Percentiles rank a stretch among this genome's conserved stretches.
These are phyloP conservation scores for Lophiostoma macrostomum DNA, from an alignment of 495 filamentous ascomycete species.

Conservation along the genomic window DNA sequence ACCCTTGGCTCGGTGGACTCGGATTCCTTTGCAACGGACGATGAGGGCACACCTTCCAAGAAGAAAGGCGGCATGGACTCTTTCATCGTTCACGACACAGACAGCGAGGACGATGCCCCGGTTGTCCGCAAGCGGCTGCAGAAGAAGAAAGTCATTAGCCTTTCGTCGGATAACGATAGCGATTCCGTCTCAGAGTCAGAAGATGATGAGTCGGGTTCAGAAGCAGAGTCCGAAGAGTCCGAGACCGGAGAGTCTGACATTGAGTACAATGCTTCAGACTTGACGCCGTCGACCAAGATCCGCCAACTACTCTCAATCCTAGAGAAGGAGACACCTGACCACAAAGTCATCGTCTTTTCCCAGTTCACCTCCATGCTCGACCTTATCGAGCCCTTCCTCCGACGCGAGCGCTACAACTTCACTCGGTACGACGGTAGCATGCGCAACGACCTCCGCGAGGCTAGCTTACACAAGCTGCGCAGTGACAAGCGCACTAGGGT, in stretches of 20 bases:
- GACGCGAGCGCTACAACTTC: slow-evolving; percentile 65
- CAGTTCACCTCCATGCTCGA: slow-evolving; percentile 98
- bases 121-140: slow-evolving; percentile 41
- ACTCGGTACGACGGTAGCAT: slow-evolving; percentile 94
- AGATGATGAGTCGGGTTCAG: slow-evolving; percentile 28
- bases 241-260: slow-evolving; percentile 44
- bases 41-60: slow-evolving; percentile 37
- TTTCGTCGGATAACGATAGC: slow-evolving; percentile 40
- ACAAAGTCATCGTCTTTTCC: slow-evolving; percentile 98
- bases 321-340: slow-evolving; percentile 64
- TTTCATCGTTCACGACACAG: slow-evolving; percentile 27
- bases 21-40: slow-evolving; percentile 45
- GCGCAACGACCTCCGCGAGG: slow-evolving; percentile 90
- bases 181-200: slow-evolving; percentile 34
- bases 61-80: slow-evolving; percentile 34
- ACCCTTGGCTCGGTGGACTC: slow-evolving; percentile 65
- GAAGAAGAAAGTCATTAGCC: slow-evolving; percentile 35
- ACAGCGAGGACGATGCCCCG: slow-evolving; percentile 31
- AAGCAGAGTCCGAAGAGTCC: slow-evolving; percentile 29
- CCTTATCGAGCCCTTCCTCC: slow-evolving; percentile 88
- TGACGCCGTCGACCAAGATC: slow-evolving; percentile 84
- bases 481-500: slow-evolving; percentile 70
- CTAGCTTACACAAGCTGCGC: slow-evolving; percentile 70
- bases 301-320: slow-evolving; percentile 78
- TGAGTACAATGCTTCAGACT: slow-evolving; percentile 41